phyloP scores from a whole-genome alignment of 768 basidiomycete genomes.

The Clavulina sp. region DNA sequence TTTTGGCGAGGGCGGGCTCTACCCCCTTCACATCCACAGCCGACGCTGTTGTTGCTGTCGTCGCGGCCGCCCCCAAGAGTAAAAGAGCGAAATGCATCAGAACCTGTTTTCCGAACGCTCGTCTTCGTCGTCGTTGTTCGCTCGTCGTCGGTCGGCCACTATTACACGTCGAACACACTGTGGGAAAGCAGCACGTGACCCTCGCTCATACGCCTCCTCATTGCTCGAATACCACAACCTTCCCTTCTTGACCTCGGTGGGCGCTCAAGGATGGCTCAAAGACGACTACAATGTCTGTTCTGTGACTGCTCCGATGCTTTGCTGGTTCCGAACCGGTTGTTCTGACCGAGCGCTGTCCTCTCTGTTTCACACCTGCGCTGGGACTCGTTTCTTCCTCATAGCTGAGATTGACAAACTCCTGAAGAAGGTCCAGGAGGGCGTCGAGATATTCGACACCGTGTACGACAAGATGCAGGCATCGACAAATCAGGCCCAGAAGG shows the following conservation, averaged over 20 bases:
- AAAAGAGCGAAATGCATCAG: too few species aligned
- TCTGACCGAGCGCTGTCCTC: neutral
- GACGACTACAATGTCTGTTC: neutral
- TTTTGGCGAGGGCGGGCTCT: neutral
- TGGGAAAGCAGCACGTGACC: too few species aligned
- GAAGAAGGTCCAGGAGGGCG: conserved; percentile 92
- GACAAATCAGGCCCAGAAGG: conserved; percentile 93
- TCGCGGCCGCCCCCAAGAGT: too few species aligned
- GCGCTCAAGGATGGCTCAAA: neutral
- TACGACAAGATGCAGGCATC: conserved; percentile 97
- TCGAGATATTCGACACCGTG: conserved; percentile 86
- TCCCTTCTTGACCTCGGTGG: too few species aligned
- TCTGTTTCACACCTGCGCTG: neutral
- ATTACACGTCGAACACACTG: too few species aligned
- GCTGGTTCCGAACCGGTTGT: neutral
- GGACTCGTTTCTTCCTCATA: conserved; percentile 19
- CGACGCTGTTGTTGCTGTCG: too few species aligned
- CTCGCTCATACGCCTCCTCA: too few species aligned
- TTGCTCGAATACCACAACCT: too few species aligned
- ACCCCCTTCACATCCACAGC: too few species aligned
- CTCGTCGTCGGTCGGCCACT: too few species aligned
- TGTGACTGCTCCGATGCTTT: neutral
- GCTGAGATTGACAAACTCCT: conserved; percentile 98
- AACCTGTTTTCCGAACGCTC: too few species aligned
- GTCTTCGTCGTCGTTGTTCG: too few species aligned